phyloP scores from a whole-genome alignment of 164 flowering plant genomes.

The Cinnamomum chago region DNA sequence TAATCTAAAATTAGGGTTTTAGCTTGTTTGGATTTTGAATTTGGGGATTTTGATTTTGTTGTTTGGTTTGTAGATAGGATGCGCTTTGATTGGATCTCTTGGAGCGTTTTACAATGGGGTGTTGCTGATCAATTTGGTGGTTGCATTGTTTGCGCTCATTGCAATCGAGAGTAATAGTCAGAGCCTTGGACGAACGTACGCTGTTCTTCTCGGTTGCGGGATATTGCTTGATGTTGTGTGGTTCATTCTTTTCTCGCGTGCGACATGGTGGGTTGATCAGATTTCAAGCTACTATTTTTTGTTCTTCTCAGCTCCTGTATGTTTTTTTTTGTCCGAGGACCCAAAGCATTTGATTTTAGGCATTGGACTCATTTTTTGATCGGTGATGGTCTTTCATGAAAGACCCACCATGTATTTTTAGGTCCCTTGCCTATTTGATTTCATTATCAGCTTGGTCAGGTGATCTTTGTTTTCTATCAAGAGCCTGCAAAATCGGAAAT shows the following conservation, averaged over 20 bases:
- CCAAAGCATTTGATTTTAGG: not conserved
- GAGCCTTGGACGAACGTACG: conserved; percentile 79
- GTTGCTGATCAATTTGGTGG: conserved; percentile 54
- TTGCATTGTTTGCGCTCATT: conserved; percentile 80
- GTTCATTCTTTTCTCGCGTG: conserved; percentile 64
- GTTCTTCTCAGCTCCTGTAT: not conserved
- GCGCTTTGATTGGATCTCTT: conserved; percentile 79
- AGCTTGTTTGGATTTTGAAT: not conserved
- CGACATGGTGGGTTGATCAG: conserved; percentile 48
- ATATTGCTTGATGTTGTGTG: conserved; percentile 63
- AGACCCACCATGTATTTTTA: not conserved
- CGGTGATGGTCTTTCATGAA: not conserved
- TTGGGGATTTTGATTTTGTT: not conserved
- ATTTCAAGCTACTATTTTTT: not conserved
- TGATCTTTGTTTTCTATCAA: not conserved
- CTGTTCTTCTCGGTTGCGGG: conserved; percentile 62
- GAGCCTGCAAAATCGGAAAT: not conserved
- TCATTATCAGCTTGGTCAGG: not conserved
- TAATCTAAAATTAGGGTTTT: not conserved
- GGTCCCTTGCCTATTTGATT: not conserved
- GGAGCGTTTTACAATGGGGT: conserved; percentile 86
- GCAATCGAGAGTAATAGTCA: conserved; percentile 93
- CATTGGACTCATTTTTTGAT: not conserved
- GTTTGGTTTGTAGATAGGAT: conserved; percentile 46
- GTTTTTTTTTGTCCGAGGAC: not conserved